Conservation (phyloP, 345 rosid genomes). For the Cardamine occulta region DNA sequence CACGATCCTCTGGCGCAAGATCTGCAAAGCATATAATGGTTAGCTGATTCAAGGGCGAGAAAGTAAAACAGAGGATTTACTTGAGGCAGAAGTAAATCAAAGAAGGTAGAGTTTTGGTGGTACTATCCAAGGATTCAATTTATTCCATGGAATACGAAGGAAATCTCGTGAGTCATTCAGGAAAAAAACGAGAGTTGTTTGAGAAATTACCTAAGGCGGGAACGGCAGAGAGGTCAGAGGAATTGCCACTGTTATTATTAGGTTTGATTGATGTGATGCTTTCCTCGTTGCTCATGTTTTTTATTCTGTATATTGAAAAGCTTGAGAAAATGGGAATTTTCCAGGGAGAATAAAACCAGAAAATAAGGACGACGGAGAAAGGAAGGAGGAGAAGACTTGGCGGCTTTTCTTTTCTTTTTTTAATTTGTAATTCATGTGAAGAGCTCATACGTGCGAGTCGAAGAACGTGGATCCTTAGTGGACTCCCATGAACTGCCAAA, state of each 20-base stretch:
- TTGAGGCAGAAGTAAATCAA: slow-evolving; percentile 9
- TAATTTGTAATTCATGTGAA: slow-evolving; percentile 13
- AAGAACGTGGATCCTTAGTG: slow-evolving; percentile 38
- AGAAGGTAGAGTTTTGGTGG: not conserved
- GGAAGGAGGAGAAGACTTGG: slow-evolving; percentile 41
- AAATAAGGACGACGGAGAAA: slow-evolving; percentile 31
- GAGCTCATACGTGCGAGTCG: slow-evolving; percentile 7
- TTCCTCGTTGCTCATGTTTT: slow-evolving; percentile 37
- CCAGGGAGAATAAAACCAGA: slow-evolving; percentile 20
- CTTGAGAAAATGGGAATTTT: not conserved
- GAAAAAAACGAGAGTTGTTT: not conserved
- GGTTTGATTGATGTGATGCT: slow-evolving; percentile 24
- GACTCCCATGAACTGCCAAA: slow-evolving; percentile 20
- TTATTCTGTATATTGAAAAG: not conserved
- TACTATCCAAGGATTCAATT: not conserved
- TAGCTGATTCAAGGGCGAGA: not conserved
- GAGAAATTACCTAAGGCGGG: slow-evolving; percentile 26
- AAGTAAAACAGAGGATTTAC: slow-evolving; percentile 32
- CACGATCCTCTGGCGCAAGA: slow-evolving; percentile 24
- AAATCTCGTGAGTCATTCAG: not conserved
- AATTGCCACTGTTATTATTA: not conserved
- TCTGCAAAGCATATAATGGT: slow-evolving; percentile 28
- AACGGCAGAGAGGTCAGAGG: slow-evolving; percentile 27
- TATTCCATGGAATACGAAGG: not conserved
- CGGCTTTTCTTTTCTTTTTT: not conserved